phyloP scores from a whole-genome alignment of 495 filamentous ascomycete species.

The Daldinia decipiens region DNA sequence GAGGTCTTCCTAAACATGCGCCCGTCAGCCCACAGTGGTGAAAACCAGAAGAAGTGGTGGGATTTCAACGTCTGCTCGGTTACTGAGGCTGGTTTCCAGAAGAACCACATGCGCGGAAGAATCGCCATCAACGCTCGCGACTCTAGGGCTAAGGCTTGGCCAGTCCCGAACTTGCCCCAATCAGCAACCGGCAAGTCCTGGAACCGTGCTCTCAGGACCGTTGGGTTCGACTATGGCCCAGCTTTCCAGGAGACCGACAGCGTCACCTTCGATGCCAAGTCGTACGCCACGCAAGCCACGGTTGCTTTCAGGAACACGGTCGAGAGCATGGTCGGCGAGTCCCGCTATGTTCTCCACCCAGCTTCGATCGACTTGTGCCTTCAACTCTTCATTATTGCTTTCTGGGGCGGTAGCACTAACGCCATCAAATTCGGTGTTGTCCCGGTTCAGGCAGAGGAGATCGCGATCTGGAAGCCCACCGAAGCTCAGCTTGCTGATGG shows the following conservation, averaged over 20 bases:
- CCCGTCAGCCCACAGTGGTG: conserved; percentile 15
- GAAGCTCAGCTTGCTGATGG: conserved; percentile 26
- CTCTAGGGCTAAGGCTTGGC: conserved; percentile 9
- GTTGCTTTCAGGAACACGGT: conserved; percentile 38
- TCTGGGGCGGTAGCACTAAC: conserved; percentile 46
- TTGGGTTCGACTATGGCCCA: conserved; percentile 55
- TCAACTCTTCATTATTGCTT: conserved; percentile 52
- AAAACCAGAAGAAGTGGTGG: conserved; percentile 38
- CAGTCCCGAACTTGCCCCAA: conserved; percentile 31
- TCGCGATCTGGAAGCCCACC: conserved; percentile 47
- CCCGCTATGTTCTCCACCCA: conserved; percentile 55
- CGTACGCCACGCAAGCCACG: conserved; percentile 28
- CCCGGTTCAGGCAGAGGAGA: conserved; percentile 51
- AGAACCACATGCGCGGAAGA: conserved; percentile 43
- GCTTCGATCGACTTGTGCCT: conserved; percentile 50
- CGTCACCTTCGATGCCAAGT: conserved; percentile 44
- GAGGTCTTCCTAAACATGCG: conserved; percentile 38
- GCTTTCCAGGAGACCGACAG: conserved; percentile 49
- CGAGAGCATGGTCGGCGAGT: conserved; percentile 44
- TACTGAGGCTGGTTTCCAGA: conserved; percentile 25
- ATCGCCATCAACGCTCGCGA: conserved; percentile 33
- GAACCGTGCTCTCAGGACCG: conserved; percentile 48
- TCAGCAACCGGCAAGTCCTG: conserved; percentile 43
- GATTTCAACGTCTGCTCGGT: conserved; percentile 47
- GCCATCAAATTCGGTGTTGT: conserved; percentile 50